A percentile compares a stretch with the other conserved stretches of the same genome.
Conservation (phyloP, 2,329 filamentous ascomycete species). For the Trichoderma sp. region DNA sequence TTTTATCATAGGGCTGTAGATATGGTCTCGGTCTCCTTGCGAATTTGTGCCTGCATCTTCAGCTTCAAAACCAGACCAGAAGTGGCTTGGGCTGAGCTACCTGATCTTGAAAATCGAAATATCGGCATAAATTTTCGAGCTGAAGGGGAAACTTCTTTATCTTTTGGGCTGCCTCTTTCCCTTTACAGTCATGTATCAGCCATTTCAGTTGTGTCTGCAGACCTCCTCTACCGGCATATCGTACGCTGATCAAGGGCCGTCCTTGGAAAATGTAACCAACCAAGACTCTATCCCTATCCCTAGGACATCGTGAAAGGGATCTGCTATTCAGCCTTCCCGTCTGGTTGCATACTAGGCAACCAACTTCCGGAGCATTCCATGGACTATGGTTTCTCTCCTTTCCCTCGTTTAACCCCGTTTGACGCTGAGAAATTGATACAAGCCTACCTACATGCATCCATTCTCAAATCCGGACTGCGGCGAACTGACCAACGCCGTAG, state of each 20-base stretch:
- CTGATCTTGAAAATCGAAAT: not conserved
- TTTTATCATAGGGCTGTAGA: not conserved
- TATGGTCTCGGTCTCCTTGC: not conserved
- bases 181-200: not conserved
- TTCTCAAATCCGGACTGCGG: not conserved
- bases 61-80: not conserved
- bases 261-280: not conserved
- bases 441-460: too few species aligned
- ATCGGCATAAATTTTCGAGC: not conserved
- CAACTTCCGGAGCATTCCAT: not conserved
- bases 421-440: not conserved
- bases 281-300: not conserved
- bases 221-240: not conserved
- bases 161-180: conserved; percentile 8
- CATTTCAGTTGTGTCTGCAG: not conserved
- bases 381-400: not conserved
- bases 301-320: not conserved
- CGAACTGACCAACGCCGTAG: not conserved
- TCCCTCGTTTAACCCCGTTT: not conserved
- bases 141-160: not conserved
- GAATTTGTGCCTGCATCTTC: not conserved
- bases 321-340: conserved; percentile 1
- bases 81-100: not conserved
- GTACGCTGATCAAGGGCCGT: not conserved
- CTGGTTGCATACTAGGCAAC: not conserved